Evolutionary conservation across 2,329 filamentous ascomycete species (phyloP).

Genomic region (Colletotrichum tamarilloi): DNA sequence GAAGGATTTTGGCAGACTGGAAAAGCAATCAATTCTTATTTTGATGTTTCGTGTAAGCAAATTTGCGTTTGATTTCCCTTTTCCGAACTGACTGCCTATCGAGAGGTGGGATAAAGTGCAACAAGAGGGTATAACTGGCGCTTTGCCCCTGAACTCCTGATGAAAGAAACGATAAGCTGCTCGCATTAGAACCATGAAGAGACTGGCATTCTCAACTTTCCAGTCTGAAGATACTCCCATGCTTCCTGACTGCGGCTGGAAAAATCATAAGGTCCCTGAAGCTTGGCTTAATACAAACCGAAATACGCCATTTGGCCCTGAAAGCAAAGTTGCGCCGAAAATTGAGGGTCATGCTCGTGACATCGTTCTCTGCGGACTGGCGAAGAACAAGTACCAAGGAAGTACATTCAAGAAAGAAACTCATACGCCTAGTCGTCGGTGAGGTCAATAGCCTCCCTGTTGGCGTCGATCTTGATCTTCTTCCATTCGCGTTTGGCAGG

Average conservation of each 20-base stretch:
- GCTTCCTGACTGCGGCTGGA: not conserved
- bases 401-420: not conserved
- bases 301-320: too few species aligned
- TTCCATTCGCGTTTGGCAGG: slow-evolving; percentile 32
- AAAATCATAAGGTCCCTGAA: too few species aligned
- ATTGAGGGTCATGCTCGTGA: not conserved
- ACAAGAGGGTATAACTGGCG: slow-evolving; percentile 18
- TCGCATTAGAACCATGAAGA: not conserved
- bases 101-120: not conserved
- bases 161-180: not conserved
- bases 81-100: too few species aligned
- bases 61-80: not conserved
- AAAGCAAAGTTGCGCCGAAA: not conserved
- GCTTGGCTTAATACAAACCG: not conserved
- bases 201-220: not conserved
- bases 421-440: slow-evolving; percentile 30
- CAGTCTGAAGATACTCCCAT: not conserved
- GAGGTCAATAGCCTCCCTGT: slow-evolving; percentile 33
- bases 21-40: not conserved
- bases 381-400: not conserved
- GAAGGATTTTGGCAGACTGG: not conserved
- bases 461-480: slow-evolving; percentile 29
- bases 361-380: not conserved
- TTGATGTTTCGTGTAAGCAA: not conserved
- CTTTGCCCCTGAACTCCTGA: slow-evolving; percentile 17